Base-by-base conservation (phyloP, 768 basidiomycete species). In the Wakefieldia striispora region DNA sequence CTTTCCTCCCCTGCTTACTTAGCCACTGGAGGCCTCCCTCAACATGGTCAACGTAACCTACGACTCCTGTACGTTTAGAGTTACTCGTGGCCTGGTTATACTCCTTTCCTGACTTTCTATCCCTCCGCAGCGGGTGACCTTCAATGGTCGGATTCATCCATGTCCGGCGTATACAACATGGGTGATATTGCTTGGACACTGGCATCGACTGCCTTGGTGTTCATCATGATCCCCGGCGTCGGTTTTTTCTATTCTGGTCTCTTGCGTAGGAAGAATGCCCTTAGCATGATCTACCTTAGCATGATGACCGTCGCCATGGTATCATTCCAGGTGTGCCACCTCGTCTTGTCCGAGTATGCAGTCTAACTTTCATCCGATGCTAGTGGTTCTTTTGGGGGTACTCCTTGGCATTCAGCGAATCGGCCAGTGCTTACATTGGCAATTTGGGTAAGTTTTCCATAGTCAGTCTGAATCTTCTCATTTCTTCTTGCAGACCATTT, bases 321-420 rank as follows among this genome's bases (percentile, higher is more conserved):
- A 27, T 85, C 85, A 4, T 92, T 93, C 73, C 87, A 92, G 76
- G 91, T 90, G 53, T 50, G 81, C 0, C 80, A 84, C 72, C 80
- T 84, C 49, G 53, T 78, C 9, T 21, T 3, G 6, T 29, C 0
- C 1, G 7, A 17, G 10, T 14, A 16, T 14, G 1, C 14, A 14
- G 6, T 10, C 26, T 21, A 19, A 8, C 6, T 26, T 57, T 57
- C 17, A 61, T 20, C 5, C 34, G 8, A 27, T 52, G 51, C 14
- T 54, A 93, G 86, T 95, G 92, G 92, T 94, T 92, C 75, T 94
- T 95, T 77, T 97, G 95, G 95, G 95, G 95, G 2, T 97, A 79
- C 72, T 94, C 92, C 2, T 75, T 98, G 20, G 81, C 95, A 0
- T 98, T 98, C 73, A 88, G 86, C 52, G 88, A 91, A 13, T 81